Evolutionary conservation across 768 basidiomycete genomes (phyloP).

Genomic region (Lactifluus piperatus): DNA sequence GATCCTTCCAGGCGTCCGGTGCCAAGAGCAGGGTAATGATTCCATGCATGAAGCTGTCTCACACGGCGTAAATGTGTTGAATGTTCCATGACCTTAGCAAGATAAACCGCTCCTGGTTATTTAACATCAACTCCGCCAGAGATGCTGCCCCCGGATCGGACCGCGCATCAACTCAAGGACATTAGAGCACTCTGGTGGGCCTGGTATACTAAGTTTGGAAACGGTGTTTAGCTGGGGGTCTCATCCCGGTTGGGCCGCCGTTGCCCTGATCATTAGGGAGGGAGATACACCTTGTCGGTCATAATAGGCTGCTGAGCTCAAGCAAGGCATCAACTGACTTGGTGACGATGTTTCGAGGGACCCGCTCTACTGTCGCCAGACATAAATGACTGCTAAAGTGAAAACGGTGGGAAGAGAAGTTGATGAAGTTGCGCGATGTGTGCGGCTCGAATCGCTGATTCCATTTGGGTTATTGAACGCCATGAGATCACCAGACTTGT

Average conservation of each 20-base stretch:
- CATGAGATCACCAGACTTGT: neutral
- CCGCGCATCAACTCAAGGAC: neutral
- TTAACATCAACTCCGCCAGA: neutral
- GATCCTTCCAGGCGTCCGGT: neutral
- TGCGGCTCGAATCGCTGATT: neutral
- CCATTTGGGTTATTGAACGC: neutral
- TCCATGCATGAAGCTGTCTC: neutral
- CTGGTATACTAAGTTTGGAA: neutral
- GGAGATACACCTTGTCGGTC: neutral
- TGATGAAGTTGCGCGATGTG: neutral
- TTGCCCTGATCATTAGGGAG: neutral
- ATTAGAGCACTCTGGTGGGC: neutral
- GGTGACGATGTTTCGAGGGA: neutral
- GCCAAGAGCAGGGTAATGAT: neutral
- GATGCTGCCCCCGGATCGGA: neutral
- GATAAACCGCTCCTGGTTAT: neutral
- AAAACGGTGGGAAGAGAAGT: neutral
- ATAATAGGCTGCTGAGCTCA: neutral
- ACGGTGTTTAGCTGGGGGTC: neutral
- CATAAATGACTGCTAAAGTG: neutral
- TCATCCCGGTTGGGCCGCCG: neutral
- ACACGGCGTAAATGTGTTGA: neutral
- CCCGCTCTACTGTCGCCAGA: neutral
- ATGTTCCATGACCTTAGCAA: neutral
- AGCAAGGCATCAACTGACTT: neutral